A percentile compares a stretch with the other conserved stretches of the same genome.
Conservation (phyloP, 2,329 filamentous ascomycete species). For the Penicillium crustosum region DNA sequence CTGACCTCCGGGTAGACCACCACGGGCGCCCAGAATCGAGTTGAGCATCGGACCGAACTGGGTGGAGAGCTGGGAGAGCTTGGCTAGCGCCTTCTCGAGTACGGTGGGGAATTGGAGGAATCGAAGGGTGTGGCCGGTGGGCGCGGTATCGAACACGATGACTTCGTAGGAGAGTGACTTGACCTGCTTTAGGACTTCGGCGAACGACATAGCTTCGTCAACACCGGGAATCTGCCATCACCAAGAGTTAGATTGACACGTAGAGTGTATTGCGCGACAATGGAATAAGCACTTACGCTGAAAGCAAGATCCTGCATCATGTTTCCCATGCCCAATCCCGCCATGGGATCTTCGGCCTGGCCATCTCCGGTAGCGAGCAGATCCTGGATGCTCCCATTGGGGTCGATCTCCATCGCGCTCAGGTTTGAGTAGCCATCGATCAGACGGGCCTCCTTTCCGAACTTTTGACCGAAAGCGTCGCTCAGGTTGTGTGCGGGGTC, state of each 20-base stretch:
- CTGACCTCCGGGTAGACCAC: constrained; percentile 84
- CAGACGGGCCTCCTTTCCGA: constrained; percentile 94
- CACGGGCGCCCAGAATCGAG: constrained; percentile 77
- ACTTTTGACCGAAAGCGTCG: constrained; percentile 98
- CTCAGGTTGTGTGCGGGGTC: constrained; percentile 97
- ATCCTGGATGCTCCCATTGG: constrained; percentile 96
- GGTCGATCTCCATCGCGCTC: constrained; percentile 98
- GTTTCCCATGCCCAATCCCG: constrained; percentile 71
- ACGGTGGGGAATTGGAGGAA: constrained; percentile 98
- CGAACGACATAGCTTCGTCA: constrained; percentile 99
- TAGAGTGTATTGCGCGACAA: not conserved
- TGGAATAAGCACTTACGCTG: constrained; percentile 59
- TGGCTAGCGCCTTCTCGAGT: constrained; percentile 96
- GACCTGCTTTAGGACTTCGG: constrained; percentile 98
- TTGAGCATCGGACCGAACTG: constrained; percentile 97
- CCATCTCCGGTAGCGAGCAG: constrained; percentile 74
- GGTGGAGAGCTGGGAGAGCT: constrained; percentile 86
- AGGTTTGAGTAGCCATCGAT: constrained; percentile 90
- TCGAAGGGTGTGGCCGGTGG: constrained; percentile 94
- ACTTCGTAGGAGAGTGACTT: constrained; percentile 98
- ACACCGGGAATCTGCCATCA: constrained; percentile 82
- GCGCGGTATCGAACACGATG: constrained; percentile 98
- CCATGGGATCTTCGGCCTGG: constrained; percentile 63
- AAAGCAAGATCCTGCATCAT: constrained; percentile 99
- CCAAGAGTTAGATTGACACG: constrained; percentile 10